Percentiles rank a stretch among this genome's conserved stretches.
These are phyloP conservation scores for Akanthomyces muscarius DNA, from an alignment of 2,329 filamentous ascomycete genomes.

Conservation along the genomic window DNA sequence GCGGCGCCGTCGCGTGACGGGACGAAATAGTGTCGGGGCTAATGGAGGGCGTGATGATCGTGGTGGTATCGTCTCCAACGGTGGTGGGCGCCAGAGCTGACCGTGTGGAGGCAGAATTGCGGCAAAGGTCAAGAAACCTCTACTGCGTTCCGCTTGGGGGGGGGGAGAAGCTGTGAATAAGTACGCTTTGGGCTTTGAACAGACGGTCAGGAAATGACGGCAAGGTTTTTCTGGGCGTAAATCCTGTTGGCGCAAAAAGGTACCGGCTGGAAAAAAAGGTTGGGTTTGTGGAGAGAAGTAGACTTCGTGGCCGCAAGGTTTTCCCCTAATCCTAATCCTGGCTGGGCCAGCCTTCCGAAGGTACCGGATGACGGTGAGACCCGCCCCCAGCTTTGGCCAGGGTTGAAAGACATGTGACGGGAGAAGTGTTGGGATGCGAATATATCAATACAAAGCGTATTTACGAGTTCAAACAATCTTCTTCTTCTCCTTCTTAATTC, in stretches of 20 bases:
- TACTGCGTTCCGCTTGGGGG: not conserved
- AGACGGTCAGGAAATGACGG: not conserved
- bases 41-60: not conserved
- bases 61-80: not conserved
- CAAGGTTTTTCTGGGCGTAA: not conserved
- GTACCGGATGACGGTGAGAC: slow-evolving; percentile 10
- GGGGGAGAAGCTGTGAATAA: not conserved
- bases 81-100: slow-evolving; percentile 8
- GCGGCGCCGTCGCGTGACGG: slow-evolving; percentile 13
- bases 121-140: not conserved
- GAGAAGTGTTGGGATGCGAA: not conserved
- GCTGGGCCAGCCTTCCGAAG: not conserved
- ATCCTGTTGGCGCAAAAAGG: not conserved
- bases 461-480: too few species aligned
- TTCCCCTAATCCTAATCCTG: slow-evolving; percentile 5
- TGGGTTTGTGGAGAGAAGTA: slow-evolving; percentile 6
- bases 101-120: not conserved
- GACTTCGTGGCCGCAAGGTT: not conserved
- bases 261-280: not conserved
- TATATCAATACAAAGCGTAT: too few species aligned
- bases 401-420: slow-evolving; percentile 3
- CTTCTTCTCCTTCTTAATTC: not conserved
- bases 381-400: slow-evolving; percentile 3
- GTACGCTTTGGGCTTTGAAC: not conserved
- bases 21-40: not conserved